Conservation (phyloP, 1,139 yeast species). For the Nematodospora anomalae region DNA sequence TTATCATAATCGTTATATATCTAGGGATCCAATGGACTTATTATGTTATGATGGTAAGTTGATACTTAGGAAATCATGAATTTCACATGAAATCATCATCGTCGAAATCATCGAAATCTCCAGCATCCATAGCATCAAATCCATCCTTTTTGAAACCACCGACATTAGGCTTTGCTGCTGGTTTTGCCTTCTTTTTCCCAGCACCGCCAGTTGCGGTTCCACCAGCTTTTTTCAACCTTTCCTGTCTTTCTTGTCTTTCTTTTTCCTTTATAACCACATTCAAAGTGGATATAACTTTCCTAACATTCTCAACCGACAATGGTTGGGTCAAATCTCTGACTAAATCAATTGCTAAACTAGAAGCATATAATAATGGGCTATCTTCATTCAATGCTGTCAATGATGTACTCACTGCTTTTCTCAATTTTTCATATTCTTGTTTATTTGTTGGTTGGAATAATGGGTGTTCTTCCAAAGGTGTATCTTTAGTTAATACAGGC, state of each 20-base stretch:
- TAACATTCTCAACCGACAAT: slow-evolving; percentile 72
- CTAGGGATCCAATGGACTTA: slow-evolving; percentile 11
- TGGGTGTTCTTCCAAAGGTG: slow-evolving; percentile 73
- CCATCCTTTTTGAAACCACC: slow-evolving; percentile 75
- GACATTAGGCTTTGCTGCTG: slow-evolving; percentile 68
- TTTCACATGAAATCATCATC: slow-evolving; percentile 89
- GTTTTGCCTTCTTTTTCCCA: slow-evolving; percentile 91
- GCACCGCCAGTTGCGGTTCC: slow-evolving; percentile 92
- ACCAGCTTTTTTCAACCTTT: slow-evolving; percentile 74
- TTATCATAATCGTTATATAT: neutral
- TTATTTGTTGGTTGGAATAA: slow-evolving; percentile 79
- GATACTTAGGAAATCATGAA: slow-evolving; percentile 1
- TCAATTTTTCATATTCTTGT: slow-evolving; percentile 77
- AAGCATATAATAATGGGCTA: slow-evolving; percentile 66
- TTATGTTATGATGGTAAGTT: slow-evolving; percentile 9
- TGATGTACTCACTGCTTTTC: slow-evolving; percentile 74
- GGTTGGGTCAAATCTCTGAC: slow-evolving; percentile 84
- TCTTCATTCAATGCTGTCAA: slow-evolving; percentile 64
- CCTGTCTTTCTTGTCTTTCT: slow-evolving; percentile 85
- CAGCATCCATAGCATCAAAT: slow-evolving; percentile 55
- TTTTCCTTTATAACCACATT: slow-evolving; percentile 82
- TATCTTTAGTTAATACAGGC: slow-evolving; percentile 54
- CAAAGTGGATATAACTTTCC: slow-evolving; percentile 84
- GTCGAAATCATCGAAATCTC: slow-evolving; percentile 52
- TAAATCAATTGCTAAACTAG: slow-evolving; percentile 78